These are phyloP conservation scores for Posidonia australis DNA, from an alignment of 106 monocot species.

Conservation along the genomic window DNA sequence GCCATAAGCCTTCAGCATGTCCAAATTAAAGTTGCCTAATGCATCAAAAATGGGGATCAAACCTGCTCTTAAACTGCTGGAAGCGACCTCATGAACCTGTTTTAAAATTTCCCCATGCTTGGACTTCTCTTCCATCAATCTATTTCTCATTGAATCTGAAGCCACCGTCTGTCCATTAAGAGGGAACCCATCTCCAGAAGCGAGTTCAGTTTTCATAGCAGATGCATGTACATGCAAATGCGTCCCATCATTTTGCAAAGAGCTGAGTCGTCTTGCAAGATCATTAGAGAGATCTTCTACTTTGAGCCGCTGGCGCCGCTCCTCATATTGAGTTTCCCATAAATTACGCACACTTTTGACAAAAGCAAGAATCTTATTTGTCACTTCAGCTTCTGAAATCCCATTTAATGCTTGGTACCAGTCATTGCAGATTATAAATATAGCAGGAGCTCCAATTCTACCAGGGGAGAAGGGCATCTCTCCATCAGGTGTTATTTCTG, in stretches of 20 bases:
- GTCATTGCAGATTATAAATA: conserved; percentile 73
- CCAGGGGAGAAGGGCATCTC: conserved; percentile 72
- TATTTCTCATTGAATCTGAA: conserved; percentile 38
- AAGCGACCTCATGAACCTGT: conserved; percentile 27
- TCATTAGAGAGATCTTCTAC: conserved; percentile 41
- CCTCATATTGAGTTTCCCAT: conserved; percentile 39
- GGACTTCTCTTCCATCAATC: conserved; percentile 47
- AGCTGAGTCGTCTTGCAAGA: conserved; percentile 27
- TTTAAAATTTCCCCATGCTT: conserved; percentile 37
- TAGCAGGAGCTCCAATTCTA: conserved; percentile 68
- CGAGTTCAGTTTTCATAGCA: conserved; percentile 3
- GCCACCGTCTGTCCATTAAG: conserved; percentile 10
- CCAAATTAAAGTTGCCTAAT: conserved; percentile 31
- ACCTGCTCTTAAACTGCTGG: conserved; percentile 34
- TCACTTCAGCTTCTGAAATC: conserved; percentile 31
- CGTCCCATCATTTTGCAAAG: conserved; percentile 26
- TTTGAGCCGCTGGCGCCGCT: conserved; percentile 29
- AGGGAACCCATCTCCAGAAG: conserved; percentile 8
- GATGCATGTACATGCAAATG: conserved; percentile 14
- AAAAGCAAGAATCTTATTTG: conserved; percentile 30
- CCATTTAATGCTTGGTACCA: conserved; percentile 71
- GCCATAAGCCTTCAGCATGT: conserved; percentile 43
- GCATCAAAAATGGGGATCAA: conserved; percentile 54
- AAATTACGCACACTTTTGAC: conserved; percentile 26
- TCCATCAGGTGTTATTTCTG: conserved; percentile 53